Evolutionary conservation across 2,329 filamentous ascomycete genomes (phyloP), one percentile per base, ranked within the genome.

Genomic region (Colletotrichum spinosum): DNA sequence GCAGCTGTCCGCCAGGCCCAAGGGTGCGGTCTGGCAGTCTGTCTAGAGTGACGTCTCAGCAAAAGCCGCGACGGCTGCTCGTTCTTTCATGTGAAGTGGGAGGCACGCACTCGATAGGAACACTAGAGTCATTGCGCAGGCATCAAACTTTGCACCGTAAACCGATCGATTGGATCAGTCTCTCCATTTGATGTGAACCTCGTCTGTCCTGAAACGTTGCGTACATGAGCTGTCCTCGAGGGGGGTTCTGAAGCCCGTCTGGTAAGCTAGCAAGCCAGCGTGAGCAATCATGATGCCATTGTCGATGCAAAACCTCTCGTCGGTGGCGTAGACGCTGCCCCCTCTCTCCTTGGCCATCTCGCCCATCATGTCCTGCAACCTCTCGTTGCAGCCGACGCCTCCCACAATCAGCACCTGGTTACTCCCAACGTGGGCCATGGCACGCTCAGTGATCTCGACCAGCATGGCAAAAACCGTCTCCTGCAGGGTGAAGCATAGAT

Each of bases 211-310:
- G 75, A 94, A 95, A 58, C 92, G 83, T 76, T 95, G 92, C 12
- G 92, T 95, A 77, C 91, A 97, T 11, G 91, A 93, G 70, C 91
- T 95, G 49, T 97, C 92, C 68, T 90, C 89, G 51, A 98, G 76
- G 8, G 86, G 80, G 1, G 94, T 97, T 65, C 80, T 84, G 74
- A 93, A 94, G 1, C 95, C 95, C 13, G 89, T 94, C 77, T 90
- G 84, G 76, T 92, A 96, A 2, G 94, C 94, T 72, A 97, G 77
- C 72, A 99, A 79, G 2, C 96, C 96, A 2, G 96, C 96, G 77
- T 99, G 95, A 1, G 96, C 96, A 81, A 99, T 99, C 96, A 99
- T 99, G 75, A 99, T 98, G 53, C 96, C 96, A 73, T 99, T 99
- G 79, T 99, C 96, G 72, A 99, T 99, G 77, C 96, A 99, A 77